phyloP scores from a whole-genome alignment of 2,329 filamentous ascomycete genomes.

The Onygenales sp. region DNA sequence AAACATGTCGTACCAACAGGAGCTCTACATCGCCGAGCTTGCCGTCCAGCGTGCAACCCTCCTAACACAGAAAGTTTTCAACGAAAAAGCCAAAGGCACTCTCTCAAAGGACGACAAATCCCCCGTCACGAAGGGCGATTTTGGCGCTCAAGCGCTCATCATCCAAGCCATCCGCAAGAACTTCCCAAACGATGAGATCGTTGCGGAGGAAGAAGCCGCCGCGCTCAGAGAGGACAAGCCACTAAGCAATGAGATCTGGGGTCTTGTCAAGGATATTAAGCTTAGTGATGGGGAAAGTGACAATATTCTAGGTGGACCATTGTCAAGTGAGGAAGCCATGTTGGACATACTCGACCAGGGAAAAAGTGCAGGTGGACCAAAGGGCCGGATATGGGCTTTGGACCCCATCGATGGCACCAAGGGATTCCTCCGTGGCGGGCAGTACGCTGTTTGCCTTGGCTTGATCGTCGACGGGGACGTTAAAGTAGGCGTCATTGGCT shows the following conservation, averaged over 20 bases:
- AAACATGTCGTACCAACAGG: conserved; percentile 55
- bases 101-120: conserved; percentile 91
- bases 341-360: conserved; percentile 49
- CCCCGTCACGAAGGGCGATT: conserved; percentile 95
- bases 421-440: conserved; percentile 88
- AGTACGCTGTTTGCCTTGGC: conserved; percentile 91
- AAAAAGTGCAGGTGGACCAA: conserved; percentile 30
- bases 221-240: conserved; percentile 62
- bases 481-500: conserved; percentile 87
- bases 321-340: conserved; percentile 55
- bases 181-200: conserved; percentile 84
- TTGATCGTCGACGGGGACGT: conserved; percentile 90
- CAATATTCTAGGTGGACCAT: conserved; percentile 57
- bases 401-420: conserved; percentile 98
- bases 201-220: conserved; percentile 88
- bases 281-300: conserved; percentile 59
- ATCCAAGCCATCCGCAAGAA: conserved; percentile 80
- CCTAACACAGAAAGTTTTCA: conserved; percentile 67
- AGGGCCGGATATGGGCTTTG: conserved; percentile 75
- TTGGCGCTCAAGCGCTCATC: conserved; percentile 93
- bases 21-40: conserved; percentile 74
- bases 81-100: conserved; percentile 89
- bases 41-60: conserved; percentile 76
- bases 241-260: conserved; percentile 72
- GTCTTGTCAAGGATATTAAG: conserved; percentile 62